Conservation (phyloP, 2,329 filamentous ascomycete genomes). For the Talaromyces sp. region DNA sequence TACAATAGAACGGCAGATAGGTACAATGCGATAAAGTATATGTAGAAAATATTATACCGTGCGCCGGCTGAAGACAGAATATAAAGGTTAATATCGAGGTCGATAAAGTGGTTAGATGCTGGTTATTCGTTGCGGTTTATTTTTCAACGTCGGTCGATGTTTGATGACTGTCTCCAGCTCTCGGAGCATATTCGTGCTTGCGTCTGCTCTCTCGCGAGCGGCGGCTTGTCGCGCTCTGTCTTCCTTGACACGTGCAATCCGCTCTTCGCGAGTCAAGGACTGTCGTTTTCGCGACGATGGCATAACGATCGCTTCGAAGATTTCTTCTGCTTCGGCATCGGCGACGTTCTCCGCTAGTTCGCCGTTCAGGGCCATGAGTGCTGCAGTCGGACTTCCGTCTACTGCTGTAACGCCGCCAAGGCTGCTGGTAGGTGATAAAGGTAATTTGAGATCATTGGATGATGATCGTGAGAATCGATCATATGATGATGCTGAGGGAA, state of each 20-base stretch:
- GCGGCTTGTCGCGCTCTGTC: constrained; percentile 74
- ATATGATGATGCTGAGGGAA: constrained; percentile 53
- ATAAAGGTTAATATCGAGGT: neutral
- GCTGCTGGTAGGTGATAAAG: constrained; percentile 48
- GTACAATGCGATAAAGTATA: neutral
- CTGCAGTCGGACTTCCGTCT: constrained; percentile 64
- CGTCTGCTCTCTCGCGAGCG: constrained; percentile 71
- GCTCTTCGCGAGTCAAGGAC: constrained; percentile 76
- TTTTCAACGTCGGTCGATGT: constrained; percentile 47
- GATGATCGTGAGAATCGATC: constrained; percentile 18
- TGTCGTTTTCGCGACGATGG: constrained; percentile 67
- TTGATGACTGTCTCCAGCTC: constrained; percentile 90
- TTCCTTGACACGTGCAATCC: constrained; percentile 82
- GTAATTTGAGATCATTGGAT: constrained; percentile 45
- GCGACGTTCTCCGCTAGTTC: constrained; percentile 47
- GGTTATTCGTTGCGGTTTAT: constrained; percentile 43
- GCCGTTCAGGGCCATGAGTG: constrained; percentile 75
- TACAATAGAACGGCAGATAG: neutral
- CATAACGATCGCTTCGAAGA: constrained; percentile 87
- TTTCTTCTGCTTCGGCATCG: constrained; percentile 62
- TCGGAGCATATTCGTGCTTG: constrained; percentile 83
- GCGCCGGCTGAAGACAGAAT: neutral
- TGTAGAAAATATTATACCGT: neutral
- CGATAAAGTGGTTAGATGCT: constrained; percentile 37
- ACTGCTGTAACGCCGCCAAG: constrained; percentile 48